Conservation (phyloP, 1,284 basidiomycete genomes). For the Vanrija sp. region DNA sequence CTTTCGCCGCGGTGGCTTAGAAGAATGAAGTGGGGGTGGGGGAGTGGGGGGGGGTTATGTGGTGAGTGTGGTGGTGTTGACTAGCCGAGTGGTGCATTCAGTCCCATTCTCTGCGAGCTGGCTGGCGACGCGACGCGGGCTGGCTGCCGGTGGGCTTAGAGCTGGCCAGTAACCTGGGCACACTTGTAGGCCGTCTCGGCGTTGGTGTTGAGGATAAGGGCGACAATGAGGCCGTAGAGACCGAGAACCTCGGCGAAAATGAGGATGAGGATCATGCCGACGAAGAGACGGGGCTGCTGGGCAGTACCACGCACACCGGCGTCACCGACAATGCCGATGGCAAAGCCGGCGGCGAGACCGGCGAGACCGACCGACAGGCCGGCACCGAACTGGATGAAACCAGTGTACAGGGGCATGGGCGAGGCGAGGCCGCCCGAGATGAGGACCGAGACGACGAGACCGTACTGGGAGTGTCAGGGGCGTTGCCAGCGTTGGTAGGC, state of each 20-base stretch:
- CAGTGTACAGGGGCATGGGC: constrained; percentile 67
- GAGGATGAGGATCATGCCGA: constrained; percentile 73
- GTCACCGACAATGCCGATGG: constrained; percentile 93
- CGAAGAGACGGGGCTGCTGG: constrained; percentile 89
- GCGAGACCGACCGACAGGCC: constrained; percentile 77
- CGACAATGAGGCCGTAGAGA: constrained; percentile 57
- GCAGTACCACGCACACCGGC: constrained; percentile 86
- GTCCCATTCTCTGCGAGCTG: too few relatives aligned
- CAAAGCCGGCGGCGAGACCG: constrained; percentile 84
- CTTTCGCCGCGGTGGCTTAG: too few relatives aligned
- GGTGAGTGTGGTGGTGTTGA: too few relatives aligned
- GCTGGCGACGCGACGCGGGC: too few relatives aligned
- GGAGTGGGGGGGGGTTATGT: too few relatives aligned
- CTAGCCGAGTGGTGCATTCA: too few relatives aligned
- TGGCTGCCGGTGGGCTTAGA: constrained; percentile 4
- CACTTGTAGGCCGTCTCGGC: constrained; percentile 34
- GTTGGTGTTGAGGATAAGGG: constrained; percentile 56
- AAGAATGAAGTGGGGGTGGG: too few relatives aligned
- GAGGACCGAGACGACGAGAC: constrained; percentile 86
- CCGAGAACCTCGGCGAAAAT: constrained; percentile 90
- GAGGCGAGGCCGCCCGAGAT: constrained; percentile 64
- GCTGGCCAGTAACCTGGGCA: not conserved
- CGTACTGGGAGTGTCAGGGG: constrained; percentile 56
- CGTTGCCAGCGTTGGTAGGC: not conserved
- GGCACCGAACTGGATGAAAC: constrained; percentile 85